Evolutionary conservation across 768 basidiomycete species (phyloP), one percentile per base, ranked within the genome.

Genomic region (Aureoboletus auriporus): DNA sequence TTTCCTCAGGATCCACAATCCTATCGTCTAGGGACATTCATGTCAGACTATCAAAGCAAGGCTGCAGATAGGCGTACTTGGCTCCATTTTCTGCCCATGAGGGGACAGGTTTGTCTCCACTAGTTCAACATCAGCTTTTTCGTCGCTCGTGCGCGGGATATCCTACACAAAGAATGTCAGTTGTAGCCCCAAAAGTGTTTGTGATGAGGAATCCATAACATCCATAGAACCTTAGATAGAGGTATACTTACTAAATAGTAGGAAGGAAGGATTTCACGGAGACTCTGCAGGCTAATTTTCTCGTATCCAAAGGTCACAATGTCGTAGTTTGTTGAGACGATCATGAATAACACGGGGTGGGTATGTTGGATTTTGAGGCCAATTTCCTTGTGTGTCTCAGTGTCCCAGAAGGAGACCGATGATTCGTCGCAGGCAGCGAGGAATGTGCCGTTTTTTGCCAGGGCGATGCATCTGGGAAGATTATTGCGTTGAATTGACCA

Each of bases 371-470:
- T 17, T 11, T 20, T 2, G 6, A 46, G 10, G 16, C 46, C 51
- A 3, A 53, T 45, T 34, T 28, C 20, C 20, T 41, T 17, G 28
- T 16, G 35, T 2, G 53, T 52, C 1, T 13, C 17, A 4, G 26
- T 37, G 20, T 53, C 43, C 51, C 51, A 53, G 27, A 54, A 53
- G 0, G 51, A 45, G 31, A 54, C 39, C 1, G 51, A 51, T 5
- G 42, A 30, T 1, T 28, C 17, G 6, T 12, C 30, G 11, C 29
- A 8, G 26, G 28, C 42, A 7, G 11, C 20, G 17, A 42, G 36
- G 38, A 28, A 44, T 43, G 11, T 7, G 13, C 42, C 42, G 5
- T 42, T 23, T 9, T 14, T 16, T 7, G 52, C 20, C 11, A 55
- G 16, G 3, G 46, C n/a, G 3, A 54, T 46, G 33, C 33, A 46